Percentiles rank a stretch among this genome's conserved stretches.
Evolutionary conservation across 2,329 filamentous ascomycete species (phyloP).

Genomic region (Bipolaris victoriae): DNA sequence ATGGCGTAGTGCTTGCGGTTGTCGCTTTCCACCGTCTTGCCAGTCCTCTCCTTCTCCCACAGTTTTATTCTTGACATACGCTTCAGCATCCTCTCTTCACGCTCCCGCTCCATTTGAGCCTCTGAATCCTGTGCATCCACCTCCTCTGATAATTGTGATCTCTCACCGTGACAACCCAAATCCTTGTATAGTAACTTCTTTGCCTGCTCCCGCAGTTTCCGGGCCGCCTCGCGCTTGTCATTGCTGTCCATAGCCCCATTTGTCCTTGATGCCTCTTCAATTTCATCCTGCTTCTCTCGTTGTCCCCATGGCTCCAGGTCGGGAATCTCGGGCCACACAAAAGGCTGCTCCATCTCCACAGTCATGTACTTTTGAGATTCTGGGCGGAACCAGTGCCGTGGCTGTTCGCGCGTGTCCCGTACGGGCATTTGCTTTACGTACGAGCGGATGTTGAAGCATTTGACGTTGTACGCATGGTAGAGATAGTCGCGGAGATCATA

Average conservation of each 20-base stretch:
- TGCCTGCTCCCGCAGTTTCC: constrained; percentile 34
- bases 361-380: constrained; percentile 89
- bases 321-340: constrained; percentile 81
- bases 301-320: constrained; percentile 53
- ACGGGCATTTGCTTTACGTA: constrained; percentile 75
- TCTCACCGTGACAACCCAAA: constrained; percentile 12
- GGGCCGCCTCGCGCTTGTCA: constrained; percentile 24
- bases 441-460: constrained; percentile 72
- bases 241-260: constrained; percentile 15
- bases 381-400: constrained; percentile 70
- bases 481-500: constrained; percentile 96
- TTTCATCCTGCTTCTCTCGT: constrained; percentile 53
- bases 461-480: constrained; percentile 80
- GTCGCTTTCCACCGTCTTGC: constrained; percentile 28
- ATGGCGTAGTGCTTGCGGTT: constrained; percentile 24
- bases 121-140: constrained; percentile 11
- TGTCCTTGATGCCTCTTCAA: constrained; percentile 8
- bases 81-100: constrained; percentile 35
- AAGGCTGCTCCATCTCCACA: constrained; percentile 84
- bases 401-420: constrained; percentile 57
- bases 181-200: constrained; percentile 32
- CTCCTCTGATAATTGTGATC: constrained; percentile 3
- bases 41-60: constrained; percentile 37
- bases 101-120: constrained; percentile 12
- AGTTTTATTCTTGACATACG: constrained; percentile 50